Base-by-base conservation (phyloP, 2,329 filamentous ascomycete genomes). In the Colletotrichum lentis region DNA sequence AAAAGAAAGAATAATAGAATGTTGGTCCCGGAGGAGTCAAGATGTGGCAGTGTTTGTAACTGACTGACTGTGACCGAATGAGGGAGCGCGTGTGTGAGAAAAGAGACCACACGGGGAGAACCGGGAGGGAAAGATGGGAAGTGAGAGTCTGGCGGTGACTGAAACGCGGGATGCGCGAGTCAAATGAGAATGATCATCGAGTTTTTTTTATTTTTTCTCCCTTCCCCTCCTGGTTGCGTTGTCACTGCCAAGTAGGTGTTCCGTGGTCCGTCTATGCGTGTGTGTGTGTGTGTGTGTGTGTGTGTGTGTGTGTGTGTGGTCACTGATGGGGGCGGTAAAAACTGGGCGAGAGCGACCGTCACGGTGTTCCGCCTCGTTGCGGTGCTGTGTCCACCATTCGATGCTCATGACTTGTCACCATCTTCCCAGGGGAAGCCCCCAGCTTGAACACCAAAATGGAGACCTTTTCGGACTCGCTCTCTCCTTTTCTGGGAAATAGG, bases 101-200 rank as follows among this genome's bases (percentile, higher is more conserved):
- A n/a, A 11, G 27, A 18, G 49, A 14, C 16, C 31, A 18, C 10
- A 20, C 24, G 47, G 20, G 41, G 52, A 24, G 27, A 37, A 10
- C 22, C 35, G 53, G 6, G 16, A n/a, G 4, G 11, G 41, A 35
- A 41, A 46, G 46, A 55, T 54, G 47, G 43, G 52, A 58, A 22
- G 27, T 53, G 4, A 18, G 18, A n/a, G 44, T 5, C 8, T 53
- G 20, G 20, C 39, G 16, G 20, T 35, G n/a, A 49, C 44, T 62
- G 63, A 67, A 69, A 62, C 62, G 44, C 24, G 63, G 63, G 46
- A 18, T 62, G 67, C 52, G 20, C 57, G 47, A 69, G 67, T 69
- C 67, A 67, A 67, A 61, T 62, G 67, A 31, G 44, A 31, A 27
- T 8, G 3, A 35, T 35, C 37, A 22, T 63, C 52, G 37, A 22